phyloP scores from a whole-genome alignment of 108 stramenopile species.

The Nitzschia inconspicua region DNA sequence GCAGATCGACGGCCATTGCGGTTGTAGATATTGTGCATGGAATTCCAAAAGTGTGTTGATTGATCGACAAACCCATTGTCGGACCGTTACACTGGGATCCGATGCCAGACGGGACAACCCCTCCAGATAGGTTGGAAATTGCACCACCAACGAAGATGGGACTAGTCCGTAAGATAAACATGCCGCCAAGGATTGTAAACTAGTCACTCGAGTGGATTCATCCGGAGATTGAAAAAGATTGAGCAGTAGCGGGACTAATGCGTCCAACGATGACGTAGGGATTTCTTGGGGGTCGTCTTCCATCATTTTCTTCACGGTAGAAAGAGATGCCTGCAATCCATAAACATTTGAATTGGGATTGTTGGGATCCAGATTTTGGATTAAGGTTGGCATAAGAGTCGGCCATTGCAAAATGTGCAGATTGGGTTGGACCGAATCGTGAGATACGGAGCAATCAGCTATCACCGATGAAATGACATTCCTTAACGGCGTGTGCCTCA shows the following conservation, averaged over 20 bases:
- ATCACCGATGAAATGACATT: constrained; percentile 49
- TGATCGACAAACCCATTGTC: constrained; percentile 83
- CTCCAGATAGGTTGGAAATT: constrained; percentile 73
- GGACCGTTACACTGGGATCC: constrained; percentile 56
- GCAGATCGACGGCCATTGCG: constrained; percentile 62
- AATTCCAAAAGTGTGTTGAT: constrained; percentile 68
- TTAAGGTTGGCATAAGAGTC: constrained; percentile 32
- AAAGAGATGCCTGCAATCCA: constrained; percentile 44
- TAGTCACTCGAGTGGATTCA: constrained; percentile 35
- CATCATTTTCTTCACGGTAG: constrained; percentile 71
- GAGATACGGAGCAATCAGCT: constrained; percentile 42
- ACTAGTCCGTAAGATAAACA: constrained; percentile 46
- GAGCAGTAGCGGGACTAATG: constrained; percentile 57
- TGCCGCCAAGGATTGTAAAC: constrained; percentile 41
- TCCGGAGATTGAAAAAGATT: constrained; percentile 34
- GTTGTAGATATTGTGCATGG: constrained; percentile 71
- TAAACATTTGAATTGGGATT: constrained; percentile 5
- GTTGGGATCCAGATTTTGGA: constrained; percentile 27
- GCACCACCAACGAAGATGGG: constrained; percentile 67
- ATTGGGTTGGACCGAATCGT: constrained; percentile 39
- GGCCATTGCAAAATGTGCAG: constrained; percentile 43
- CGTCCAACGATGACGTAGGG: constrained; percentile 43
- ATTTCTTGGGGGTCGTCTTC: constrained; percentile 73
- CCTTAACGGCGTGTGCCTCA: constrained; percentile 33
- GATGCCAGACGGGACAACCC: constrained; percentile 62